phyloP scores from a whole-genome alignment of 805 yeast genomes.

The Kodamaea hsintzibuensis region DNA sequence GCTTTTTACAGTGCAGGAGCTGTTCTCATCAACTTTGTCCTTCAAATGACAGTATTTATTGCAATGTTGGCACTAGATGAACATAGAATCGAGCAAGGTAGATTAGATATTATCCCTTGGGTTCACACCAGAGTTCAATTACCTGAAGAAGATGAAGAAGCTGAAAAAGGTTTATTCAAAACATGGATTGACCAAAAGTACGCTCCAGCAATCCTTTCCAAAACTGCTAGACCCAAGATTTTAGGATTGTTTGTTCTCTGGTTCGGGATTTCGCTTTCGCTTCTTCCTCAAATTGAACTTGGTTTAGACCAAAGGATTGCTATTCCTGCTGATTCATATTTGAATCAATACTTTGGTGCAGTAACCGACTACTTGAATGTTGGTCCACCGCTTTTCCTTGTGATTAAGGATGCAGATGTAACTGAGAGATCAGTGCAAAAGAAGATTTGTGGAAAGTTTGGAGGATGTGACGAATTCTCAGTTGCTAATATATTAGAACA shows the following conservation, averaged over 20 bases:
- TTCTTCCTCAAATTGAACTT: conserved; percentile 65
- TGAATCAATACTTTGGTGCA: conserved; percentile 78
- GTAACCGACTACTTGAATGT: conserved; percentile 70
- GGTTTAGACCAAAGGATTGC: conserved; percentile 93
- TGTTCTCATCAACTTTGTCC: conserved; percentile 66
- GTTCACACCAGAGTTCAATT: conserved; percentile 17
- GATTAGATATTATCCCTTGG: conserved; percentile 67
- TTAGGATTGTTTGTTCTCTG: conserved; percentile 57
- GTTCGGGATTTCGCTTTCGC: conserved; percentile 62
- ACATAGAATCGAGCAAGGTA: conserved; percentile 53
- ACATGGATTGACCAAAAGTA: conserved; percentile 47
- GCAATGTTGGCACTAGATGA: conserved; percentile 72
- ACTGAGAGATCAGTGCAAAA: conserved; percentile 66
- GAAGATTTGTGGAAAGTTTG: conserved; percentile 80
- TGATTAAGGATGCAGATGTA: conserved; percentile 67
- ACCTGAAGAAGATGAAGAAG: conserved; percentile 9
- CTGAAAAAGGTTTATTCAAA: conserved; percentile 6
- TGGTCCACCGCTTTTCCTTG: conserved; percentile 92
- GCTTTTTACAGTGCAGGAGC: conserved; percentile 91
- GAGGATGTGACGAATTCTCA: conserved; percentile 79
- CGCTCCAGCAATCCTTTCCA: conserved; percentile 59
- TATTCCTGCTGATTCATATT: conserved; percentile 77
- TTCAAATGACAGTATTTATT: conserved; percentile 82
- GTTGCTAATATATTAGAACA: conserved; percentile 80
- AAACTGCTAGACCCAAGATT: conserved; percentile 47